Conservation (phyloP, 164 flowering plant species). For the Malania oleifera region DNA sequence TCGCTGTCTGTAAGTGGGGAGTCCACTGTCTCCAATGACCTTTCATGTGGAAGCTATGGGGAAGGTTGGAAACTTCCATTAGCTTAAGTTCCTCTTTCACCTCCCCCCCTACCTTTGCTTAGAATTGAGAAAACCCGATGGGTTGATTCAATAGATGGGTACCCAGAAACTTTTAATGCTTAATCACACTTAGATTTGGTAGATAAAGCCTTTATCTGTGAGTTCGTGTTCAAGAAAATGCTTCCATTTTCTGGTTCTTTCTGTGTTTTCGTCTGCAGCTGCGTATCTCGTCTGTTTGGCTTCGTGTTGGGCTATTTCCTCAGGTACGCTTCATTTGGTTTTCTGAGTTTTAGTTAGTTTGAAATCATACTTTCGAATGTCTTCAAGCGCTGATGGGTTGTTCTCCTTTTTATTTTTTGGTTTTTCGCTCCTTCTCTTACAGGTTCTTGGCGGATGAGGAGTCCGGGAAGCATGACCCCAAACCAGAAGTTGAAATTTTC, state of each 20-base stretch:
- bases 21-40: constrained; percentile 13
- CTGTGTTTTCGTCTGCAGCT: constrained; percentile 29
- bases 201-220: constrained; percentile 10
- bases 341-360: constrained; percentile 3
- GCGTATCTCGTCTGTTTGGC: constrained; percentile 22
- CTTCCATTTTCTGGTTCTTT: constrained; percentile 19
- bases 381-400: neutral
- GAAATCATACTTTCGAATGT: neutral
- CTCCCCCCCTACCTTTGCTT: constrained; percentile 12
- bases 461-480: constrained; percentile 8
- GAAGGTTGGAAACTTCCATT: no score
- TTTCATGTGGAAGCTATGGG: neutral
- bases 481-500: neutral
- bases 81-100: no score
- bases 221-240: constrained; percentile 28
- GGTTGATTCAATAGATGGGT: constrained; percentile 20
- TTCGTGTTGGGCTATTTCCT: constrained; percentile 20
- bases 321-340: constrained; percentile 29
- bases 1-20: constrained; percentile 22
- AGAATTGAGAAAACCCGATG: neutral
- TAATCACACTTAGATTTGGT: constrained; percentile 14
- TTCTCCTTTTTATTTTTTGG: no score
- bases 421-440: constrained; percentile 1
- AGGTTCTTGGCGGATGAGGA: constrained; percentile 19
- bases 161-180: constrained; percentile 1